These are phyloP conservation scores for Pisolithus tinctorius DNA, from an alignment of 768 basidiomycete genomes.

Conservation along the genomic window DNA sequence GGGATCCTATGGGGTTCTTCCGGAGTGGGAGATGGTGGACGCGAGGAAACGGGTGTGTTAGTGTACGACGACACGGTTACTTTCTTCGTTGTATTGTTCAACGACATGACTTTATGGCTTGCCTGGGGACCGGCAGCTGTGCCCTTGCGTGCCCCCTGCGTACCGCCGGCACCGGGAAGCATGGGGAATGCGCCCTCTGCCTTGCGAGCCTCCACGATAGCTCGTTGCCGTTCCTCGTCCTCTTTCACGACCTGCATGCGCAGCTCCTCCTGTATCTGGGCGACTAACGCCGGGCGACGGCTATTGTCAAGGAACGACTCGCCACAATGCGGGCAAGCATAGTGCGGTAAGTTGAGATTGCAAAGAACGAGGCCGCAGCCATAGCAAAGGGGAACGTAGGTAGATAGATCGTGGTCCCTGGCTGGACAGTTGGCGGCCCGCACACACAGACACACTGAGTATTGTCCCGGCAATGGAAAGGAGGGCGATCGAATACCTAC, in stretches of 20 bases:
- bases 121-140: slow-evolving; percentile 25
- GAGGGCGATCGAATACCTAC: no score
- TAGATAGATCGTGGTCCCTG: no score
- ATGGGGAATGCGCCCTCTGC: no score
- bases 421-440: not conserved
- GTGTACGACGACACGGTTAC: slow-evolving; percentile 50
- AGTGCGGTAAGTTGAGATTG: slow-evolving; percentile 44
- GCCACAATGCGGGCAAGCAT: slow-evolving; percentile 50
- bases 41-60: slow-evolving; percentile 24
- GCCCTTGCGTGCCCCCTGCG: slow-evolving; percentile 11
- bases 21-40: slow-evolving; percentile 27
- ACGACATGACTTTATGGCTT: slow-evolving; percentile 53
- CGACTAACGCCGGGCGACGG: slow-evolving; percentile 31
- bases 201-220: no score
- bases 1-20: slow-evolving; percentile 35
- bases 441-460: no score
- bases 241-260: slow-evolving; percentile 39
- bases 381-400: slow-evolving; percentile 47
- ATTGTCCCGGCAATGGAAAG: no score
- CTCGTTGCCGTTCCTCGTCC: not conserved
- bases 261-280: slow-evolving; percentile 40
- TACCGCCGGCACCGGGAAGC: no score
- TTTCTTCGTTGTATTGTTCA: slow-evolving; percentile 45
- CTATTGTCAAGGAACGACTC: slow-evolving; percentile 30
- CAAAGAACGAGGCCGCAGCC: slow-evolving; percentile 62